Evolutionary conservation across 2,329 filamentous ascomycete species (phyloP).

Genomic region (Trichoderma atrobrunneum): DNA sequence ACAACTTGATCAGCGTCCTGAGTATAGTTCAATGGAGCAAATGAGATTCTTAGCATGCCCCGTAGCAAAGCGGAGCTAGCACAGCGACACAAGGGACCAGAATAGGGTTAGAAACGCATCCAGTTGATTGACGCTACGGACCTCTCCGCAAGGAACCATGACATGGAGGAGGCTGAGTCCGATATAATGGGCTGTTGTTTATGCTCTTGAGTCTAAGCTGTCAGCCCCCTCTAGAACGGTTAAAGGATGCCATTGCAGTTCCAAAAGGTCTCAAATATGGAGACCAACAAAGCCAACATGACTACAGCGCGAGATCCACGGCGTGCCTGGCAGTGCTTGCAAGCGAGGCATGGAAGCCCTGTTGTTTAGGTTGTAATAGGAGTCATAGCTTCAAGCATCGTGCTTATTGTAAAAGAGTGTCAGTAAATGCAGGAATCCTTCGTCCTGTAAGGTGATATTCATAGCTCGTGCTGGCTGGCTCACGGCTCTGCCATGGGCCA

Average conservation of each 20-base stretch:
- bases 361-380: background rate
- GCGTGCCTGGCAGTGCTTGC: background rate
- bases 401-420: background rate
- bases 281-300: background rate
- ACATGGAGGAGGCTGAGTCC: background rate
- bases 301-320: background rate
- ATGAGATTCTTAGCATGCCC: background rate
- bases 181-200: constrained; percentile 2
- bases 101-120: background rate
- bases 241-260: background rate
- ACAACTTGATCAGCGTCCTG: background rate
- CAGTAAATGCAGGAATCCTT: constrained; percentile 1
- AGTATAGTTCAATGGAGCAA: background rate
- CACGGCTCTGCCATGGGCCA: constrained; percentile 1
- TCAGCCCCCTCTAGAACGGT: background rate
- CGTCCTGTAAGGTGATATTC: constrained; percentile 3
- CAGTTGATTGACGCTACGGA: background rate
- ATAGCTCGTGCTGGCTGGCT: background rate
- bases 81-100: background rate
- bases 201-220: background rate
- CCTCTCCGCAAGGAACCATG: background rate
- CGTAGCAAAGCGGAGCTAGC: background rate
- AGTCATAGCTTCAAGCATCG: background rate
- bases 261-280: background rate
- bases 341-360: background rate